phyloP scores from a whole-genome alignment of 208 protist species.

The Leishmania arabica region DNA sequence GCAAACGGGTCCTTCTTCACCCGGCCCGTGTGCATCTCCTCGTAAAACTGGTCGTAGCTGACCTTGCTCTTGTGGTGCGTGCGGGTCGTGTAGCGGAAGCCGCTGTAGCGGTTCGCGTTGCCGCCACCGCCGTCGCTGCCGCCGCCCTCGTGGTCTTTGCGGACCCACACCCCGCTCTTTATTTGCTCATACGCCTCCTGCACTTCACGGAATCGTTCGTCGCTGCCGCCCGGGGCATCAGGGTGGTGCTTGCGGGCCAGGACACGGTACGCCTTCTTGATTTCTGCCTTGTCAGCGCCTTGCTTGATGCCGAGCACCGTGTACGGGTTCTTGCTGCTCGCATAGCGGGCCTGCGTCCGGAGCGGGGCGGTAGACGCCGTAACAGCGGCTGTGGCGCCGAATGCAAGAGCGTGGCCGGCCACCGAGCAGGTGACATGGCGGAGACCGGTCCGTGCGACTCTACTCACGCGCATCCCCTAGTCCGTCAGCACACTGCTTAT shows the following conservation, averaged over 20 bases:
- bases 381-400: conserved; percentile 13
- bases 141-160: conserved; percentile 44
- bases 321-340: conserved; percentile 86
- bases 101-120: conserved; percentile 77
- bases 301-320: conserved; percentile 89
- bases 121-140: conserved; percentile 41
- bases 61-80: conserved; percentile 79
- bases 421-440: conserved; percentile 11
- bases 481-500: neutral
- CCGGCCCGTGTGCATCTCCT: conserved; percentile 90
- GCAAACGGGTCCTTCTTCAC: conserved; percentile 79
- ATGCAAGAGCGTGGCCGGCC: neutral
- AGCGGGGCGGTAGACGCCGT: conserved; percentile 7
- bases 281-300: conserved; percentile 75
- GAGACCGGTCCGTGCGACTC: conserved; percentile 12
- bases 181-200: conserved; percentile 91
- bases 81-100: conserved; percentile 89
- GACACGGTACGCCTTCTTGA: conserved; percentile 92
- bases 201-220: conserved; percentile 91
- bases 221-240: conserved; percentile 84
- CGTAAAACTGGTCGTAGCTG: conserved; percentile 91
- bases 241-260: conserved; percentile 91
- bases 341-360: conserved; percentile 34
- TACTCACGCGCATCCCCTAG: conserved; percentile 22
- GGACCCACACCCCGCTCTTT: conserved; percentile 86